A percentile compares a stretch with the other conserved stretches of the same genome.
phyloP scores from a whole-genome alignment of 331 rosid genomes.

The Acacia concinna region DNA sequence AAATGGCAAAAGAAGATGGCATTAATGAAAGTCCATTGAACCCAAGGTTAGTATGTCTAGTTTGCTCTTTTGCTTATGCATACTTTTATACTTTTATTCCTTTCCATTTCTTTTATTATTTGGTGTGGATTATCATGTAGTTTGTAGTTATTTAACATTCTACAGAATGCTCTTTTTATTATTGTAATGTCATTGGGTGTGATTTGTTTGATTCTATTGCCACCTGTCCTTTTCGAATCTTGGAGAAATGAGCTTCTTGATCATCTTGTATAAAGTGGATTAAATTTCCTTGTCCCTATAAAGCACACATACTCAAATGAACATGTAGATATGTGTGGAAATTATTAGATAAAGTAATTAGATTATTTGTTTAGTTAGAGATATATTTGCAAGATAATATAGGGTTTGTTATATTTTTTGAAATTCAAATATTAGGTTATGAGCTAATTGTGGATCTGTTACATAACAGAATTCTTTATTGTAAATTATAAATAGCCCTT shows the following conservation, averaged over 20 bases:
- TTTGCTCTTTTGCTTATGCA: neutral
- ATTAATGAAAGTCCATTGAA: conserved; percentile 39
- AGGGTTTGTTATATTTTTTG: too few relatives aligned
- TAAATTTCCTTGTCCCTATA: neutral
- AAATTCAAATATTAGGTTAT: too few relatives aligned
- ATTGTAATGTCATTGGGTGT: neutral
- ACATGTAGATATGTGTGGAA: too few relatives aligned
- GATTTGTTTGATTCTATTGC: neutral
- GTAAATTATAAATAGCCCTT: too few relatives aligned
- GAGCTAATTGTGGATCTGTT: too few relatives aligned
- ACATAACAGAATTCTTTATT: too few relatives aligned
- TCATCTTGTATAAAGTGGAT: neutral
- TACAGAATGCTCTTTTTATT: neutral
- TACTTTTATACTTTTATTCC: conserved; percentile 24
- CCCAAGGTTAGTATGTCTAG: conserved; percentile 55
- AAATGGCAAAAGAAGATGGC: conserved; percentile 33
- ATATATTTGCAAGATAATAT: too few relatives aligned
- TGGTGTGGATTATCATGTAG: neutral
- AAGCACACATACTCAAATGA: neutral
- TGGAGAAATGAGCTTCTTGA: neutral
- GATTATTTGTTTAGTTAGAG: too few relatives aligned
- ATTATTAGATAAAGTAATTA: too few relatives aligned
- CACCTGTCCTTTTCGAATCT: neutral
- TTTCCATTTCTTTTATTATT: conserved; percentile 17
- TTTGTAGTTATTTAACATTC: neutral